phyloP scores from a whole-genome alignment of 2,329 filamentous ascomycete species.

The Arthrobotrys sinensis region DNA sequence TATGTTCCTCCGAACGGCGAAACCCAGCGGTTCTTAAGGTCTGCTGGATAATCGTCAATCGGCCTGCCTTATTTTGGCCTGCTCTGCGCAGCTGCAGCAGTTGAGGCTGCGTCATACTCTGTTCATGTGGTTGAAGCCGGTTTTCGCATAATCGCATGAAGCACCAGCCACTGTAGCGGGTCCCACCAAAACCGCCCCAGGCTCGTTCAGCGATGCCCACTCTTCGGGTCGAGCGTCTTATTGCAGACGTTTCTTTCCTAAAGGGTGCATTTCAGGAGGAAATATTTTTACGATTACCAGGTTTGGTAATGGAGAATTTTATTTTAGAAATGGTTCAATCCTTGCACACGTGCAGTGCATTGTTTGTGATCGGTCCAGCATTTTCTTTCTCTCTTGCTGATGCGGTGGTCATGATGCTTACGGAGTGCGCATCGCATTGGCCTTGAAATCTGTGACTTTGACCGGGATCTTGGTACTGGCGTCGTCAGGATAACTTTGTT shows the following conservation, averaged over 20 bases:
- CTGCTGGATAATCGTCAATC: slow-evolving; percentile 13
- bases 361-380: slow-evolving; percentile 1
- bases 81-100: slow-evolving; percentile 1
- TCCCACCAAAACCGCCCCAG: slow-evolving; percentile 7
- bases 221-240: slow-evolving; percentile 42
- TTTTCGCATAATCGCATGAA: slow-evolving; percentile 57
- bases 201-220: not conserved
- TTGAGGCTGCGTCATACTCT: slow-evolving; percentile 45
- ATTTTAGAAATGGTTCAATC: slow-evolving; percentile 37
- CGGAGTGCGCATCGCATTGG: slow-evolving; percentile 18
- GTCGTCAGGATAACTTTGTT: slow-evolving; percentile 10
- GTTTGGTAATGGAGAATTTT: slow-evolving; percentile 39
- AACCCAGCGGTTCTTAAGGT: slow-evolving; percentile 16
- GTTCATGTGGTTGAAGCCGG: slow-evolving; percentile 19
- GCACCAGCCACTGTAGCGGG: slow-evolving; percentile 41
- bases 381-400: slow-evolving; percentile 1
- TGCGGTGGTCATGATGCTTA: slow-evolving; percentile 22
- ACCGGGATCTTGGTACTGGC: slow-evolving; percentile 16
- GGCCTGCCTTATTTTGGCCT: slow-evolving; percentile 30
- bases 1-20: slow-evolving; percentile 24
- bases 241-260: slow-evolving; percentile 38
- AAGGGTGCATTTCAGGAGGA: slow-evolving; percentile 28
- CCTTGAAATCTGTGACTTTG: slow-evolving; percentile 17
- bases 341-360: slow-evolving; percentile 25
- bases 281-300: slow-evolving; percentile 24